Evolutionary conservation across 2,329 filamentous ascomycete species (phyloP).

Genomic region (Trichoderma pleuroti): DNA sequence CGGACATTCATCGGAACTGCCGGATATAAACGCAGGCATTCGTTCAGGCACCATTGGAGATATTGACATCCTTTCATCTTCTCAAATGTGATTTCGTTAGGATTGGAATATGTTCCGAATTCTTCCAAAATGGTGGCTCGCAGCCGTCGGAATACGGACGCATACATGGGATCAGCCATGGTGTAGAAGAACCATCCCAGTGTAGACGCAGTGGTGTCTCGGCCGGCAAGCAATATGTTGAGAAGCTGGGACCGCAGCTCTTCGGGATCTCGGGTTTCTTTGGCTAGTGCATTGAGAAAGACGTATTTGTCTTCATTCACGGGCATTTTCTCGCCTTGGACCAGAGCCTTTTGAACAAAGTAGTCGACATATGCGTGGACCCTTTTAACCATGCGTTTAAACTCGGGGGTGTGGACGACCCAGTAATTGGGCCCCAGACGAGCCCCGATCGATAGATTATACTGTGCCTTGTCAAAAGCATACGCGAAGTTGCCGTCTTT

Average conservation of each 20-base stretch:
- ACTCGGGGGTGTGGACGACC: constrained; percentile 50
- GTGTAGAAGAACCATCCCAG: constrained; percentile 47
- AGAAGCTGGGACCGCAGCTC: constrained; percentile 32
- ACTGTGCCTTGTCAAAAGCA: constrained; percentile 37
- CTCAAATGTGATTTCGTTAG: constrained; percentile 28
- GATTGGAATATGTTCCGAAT: constrained; percentile 47
- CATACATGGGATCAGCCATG: constrained; percentile 37
- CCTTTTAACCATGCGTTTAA: constrained; percentile 59
- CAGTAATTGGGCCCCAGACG: constrained; percentile 43
- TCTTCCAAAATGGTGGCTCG: constrained; percentile 38
- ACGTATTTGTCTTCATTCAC: constrained; percentile 27
- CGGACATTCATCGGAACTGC: constrained; percentile 27
- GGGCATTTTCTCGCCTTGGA: constrained; percentile 23
- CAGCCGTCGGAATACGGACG: constrained; percentile 40
- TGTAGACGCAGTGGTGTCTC: constrained; percentile 53
- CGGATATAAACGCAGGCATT: constrained; percentile 26
- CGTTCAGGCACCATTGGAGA: constrained; percentile 27
- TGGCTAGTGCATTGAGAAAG: constrained; percentile 31
- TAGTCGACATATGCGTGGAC: constrained; percentile 66
- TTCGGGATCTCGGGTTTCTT: constrained; percentile 31
- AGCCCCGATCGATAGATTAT: constrained; percentile 51
- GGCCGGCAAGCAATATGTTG: constrained; percentile 46
- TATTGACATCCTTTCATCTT: constrained; percentile 25
- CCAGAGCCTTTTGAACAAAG: constrained; percentile 60
- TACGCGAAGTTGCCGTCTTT: constrained; percentile 32